These are phyloP conservation scores for Nepenthes gracilis DNA, from an alignment of 148 eudicot species.

Conservation along the genomic window DNA sequence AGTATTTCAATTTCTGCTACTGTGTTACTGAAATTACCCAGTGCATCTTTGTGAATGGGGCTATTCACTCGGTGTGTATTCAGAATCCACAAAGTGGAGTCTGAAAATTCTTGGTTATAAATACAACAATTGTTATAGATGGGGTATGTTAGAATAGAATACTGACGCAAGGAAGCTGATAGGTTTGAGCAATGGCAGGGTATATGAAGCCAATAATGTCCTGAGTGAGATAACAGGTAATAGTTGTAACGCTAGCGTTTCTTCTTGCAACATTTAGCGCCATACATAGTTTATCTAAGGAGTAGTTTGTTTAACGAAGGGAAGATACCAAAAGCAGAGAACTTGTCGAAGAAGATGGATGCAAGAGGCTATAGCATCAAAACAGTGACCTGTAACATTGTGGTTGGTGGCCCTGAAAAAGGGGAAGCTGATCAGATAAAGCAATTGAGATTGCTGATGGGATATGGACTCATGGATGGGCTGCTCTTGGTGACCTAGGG, in stretches of 20 bases:
- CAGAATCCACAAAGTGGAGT: too few relatives aligned
- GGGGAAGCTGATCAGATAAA: conserved; percentile 75
- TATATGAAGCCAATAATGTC: conserved; percentile 47
- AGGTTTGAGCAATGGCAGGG: conserved; percentile 37
- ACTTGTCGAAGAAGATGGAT: conserved; percentile 65
- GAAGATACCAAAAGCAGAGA: conserved; percentile 66
- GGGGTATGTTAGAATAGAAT: conserved; percentile 65
- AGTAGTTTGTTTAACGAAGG: conserved; percentile 84
- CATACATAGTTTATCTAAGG: too few relatives aligned
- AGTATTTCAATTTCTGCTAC: too few relatives aligned
- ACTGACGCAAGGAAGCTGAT: conserved; percentile 65
- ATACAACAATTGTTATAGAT: conserved; percentile 57
- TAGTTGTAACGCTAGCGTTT: conserved; percentile 53
- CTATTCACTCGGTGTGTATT: too few relatives aligned
- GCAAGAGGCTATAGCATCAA: conserved; percentile 70
- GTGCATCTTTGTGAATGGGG: too few relatives aligned
- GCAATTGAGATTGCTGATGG: conserved; percentile 68
- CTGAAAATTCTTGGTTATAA: too few relatives aligned
- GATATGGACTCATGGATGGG: conserved; percentile 83
- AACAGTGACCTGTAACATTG: conserved; percentile 79
- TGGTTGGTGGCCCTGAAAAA: conserved; percentile 70
- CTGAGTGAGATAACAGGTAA: conserved; percentile 55
- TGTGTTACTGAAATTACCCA: too few relatives aligned
- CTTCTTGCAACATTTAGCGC: conserved; percentile 71
- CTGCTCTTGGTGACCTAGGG: conserved; percentile 54